Base-by-base conservation (phyloP, 2,329 filamentous ascomycete species). In the Sarocladium kiliense region DNA sequence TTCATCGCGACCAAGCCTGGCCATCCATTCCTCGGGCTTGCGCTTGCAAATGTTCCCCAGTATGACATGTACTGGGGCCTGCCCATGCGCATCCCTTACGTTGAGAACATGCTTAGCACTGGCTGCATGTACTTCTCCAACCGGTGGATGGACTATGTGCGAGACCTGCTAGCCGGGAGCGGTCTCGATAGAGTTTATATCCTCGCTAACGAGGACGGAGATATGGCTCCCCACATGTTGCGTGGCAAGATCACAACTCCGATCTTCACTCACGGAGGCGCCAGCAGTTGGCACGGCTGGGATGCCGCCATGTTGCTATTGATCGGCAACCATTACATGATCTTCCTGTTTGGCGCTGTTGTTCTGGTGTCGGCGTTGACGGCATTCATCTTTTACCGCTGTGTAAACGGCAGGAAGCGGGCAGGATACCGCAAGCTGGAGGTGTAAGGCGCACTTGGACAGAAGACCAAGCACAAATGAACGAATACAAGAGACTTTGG, bases 41-140 rank as follows among this genome's bases (percentile, higher is more conserved):
- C 62, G 2, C 57, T 63, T 12, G 47, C 56, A 19, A 42, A 56
- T 2, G 60, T 61, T 3, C 62, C 62, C 12, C 55, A 55, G 50
- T 59, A 64, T 45, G 59, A 64, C 50, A 54, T 63, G 54, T 57
- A 54, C 39, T 64, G 62, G 62, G 57, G 57, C 19, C 55, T 63
- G 54, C 60, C 61, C 14, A 61, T 64, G 57, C 61, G 62, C 36
- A 59, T 63, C 7, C 61, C 62, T 10, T 64, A 63, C 54, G 58
- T 64, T 37, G 62, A 64, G 50, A 63, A 63, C 59, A 64, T 64
- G 62, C 51, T 64, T 19, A 64, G 60, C 59, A 59, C 62, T 4
- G 61, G 61, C 23, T 64, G 61, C 57, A 63, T 64, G 61, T 64
- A 61, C 58, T 64, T 58, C 55, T 61, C 62, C 47, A 63, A 63